These are phyloP conservation scores for Infundibulicybe gibba DNA, from an alignment of 768 basidiomycete genomes.

Conservation along the genomic window DNA sequence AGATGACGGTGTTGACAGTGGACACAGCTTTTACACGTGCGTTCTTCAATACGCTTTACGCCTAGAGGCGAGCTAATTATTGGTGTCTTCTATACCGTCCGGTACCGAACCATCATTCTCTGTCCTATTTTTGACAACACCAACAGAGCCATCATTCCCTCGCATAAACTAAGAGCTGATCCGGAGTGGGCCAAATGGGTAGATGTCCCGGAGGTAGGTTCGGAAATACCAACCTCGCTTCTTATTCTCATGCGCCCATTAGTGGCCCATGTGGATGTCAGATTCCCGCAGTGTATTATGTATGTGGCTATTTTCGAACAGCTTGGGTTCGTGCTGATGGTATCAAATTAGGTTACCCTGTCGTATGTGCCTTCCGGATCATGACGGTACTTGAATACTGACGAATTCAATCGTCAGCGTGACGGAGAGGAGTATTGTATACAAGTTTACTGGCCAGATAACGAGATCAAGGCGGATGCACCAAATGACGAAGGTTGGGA, in stretches of 20 bases:
- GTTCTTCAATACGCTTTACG: slow-evolving; percentile 7
- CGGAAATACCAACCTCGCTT: neutral
- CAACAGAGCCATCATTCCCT: slow-evolving; percentile 31
- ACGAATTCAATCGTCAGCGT: slow-evolving; percentile 18
- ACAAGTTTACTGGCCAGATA: slow-evolving; percentile 35
- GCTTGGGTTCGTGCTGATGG: slow-evolving; percentile 12
- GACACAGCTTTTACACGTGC: slow-evolving; percentile 34
- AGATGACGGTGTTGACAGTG: slow-evolving; percentile 18
- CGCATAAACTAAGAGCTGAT: slow-evolving; percentile 31
- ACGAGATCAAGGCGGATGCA: slow-evolving; percentile 15
- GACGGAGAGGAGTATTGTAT: slow-evolving; percentile 32
- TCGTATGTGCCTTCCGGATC: slow-evolving; percentile 16
- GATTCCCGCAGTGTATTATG: slow-evolving; percentile 19
- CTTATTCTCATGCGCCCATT: neutral
- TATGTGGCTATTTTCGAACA: slow-evolving; percentile 6
- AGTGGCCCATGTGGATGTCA: slow-evolving; percentile 32
- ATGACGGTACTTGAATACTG: neutral
- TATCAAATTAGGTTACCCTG: slow-evolving; percentile 24
- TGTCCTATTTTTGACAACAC: neutral
- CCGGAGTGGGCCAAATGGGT: slow-evolving; percentile 28
- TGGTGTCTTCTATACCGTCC: neutral
- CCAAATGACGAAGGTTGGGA: slow-evolving; percentile 28
- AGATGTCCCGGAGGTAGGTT: slow-evolving; percentile 28
- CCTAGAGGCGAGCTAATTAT: too few species aligned
- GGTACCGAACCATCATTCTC: neutral